These are phyloP conservation scores for Epichloe typhina DNA, from an alignment of 2,329 filamentous ascomycete species.

Conservation along the genomic window DNA sequence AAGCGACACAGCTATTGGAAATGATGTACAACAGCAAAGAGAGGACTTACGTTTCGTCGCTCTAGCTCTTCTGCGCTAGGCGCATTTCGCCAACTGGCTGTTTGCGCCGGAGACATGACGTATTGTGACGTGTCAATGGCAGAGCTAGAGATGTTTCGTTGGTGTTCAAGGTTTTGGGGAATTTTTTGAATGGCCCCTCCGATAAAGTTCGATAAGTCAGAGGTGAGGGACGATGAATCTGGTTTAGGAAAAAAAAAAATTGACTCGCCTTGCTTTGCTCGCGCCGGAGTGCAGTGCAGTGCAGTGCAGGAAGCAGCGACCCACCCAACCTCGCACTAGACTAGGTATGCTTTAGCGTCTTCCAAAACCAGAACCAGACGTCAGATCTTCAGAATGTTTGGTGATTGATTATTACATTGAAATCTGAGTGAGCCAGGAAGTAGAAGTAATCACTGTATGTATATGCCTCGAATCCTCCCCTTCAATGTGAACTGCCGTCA, in stretches of 20 bases:
- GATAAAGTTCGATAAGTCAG: not conserved
- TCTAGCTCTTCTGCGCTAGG: constrained; percentile 44
- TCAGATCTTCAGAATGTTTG: no score
- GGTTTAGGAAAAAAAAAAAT: constrained; percentile 1
- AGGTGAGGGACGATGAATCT: constrained; percentile 1
- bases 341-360: not conserved
- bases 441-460: no score
- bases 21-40: not conserved
- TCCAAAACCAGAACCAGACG: no score
- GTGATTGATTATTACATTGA: no score
- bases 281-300: not conserved
- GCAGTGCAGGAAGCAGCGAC: not conserved
- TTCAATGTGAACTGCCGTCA: no score
- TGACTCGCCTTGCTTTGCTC: not conserved
- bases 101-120: constrained; percentile 20
- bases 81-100: constrained; percentile 21
- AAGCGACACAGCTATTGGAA: not conserved
- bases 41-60: constrained; percentile 41
- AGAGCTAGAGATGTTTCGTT: not conserved
- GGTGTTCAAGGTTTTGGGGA: not conserved
- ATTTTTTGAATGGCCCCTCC: constrained; percentile 4
- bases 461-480: no score
- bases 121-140: not conserved
- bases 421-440: no score
- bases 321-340: not conserved